These are phyloP conservation scores for Fraxinus quadrangulata DNA, from an alignment of 257 asterid species.

Conservation along the genomic window DNA sequence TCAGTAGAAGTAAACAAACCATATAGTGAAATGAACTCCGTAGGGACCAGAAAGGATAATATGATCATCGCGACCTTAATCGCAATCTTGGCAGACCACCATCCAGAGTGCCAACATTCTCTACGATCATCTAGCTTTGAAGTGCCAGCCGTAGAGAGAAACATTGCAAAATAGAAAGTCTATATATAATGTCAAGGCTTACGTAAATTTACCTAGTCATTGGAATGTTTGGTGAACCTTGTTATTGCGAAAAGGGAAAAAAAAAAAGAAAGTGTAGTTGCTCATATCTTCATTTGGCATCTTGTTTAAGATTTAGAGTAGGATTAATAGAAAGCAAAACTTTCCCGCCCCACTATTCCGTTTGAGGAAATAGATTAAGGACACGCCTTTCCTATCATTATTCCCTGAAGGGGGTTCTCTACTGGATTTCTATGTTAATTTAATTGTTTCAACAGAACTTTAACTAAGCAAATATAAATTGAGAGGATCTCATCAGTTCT, in stretches of 20 bases:
- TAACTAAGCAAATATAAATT: neutral
- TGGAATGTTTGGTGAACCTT: neutral
- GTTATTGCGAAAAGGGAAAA: too few relatives aligned
- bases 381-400: too few relatives aligned
- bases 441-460: too few relatives aligned
- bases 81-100: slow-evolving; percentile 52
- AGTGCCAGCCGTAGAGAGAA: slow-evolving; percentile 56
- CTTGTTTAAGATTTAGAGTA: too few relatives aligned
- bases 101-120: slow-evolving; percentile 53
- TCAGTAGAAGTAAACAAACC: slow-evolving; percentile 28
- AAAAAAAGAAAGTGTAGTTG: too few relatives aligned
- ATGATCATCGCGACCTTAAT: slow-evolving; percentile 36
- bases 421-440: too few relatives aligned
- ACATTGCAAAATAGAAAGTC: slow-evolving; percentile 52
- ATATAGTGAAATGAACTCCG: slow-evolving; percentile 36
- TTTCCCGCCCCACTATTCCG: too few relatives aligned
- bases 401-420: too few relatives aligned
- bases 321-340: too few relatives aligned
- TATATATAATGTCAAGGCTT: slow-evolving; percentile 36
- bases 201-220: neutral
- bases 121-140: slow-evolving; percentile 43
- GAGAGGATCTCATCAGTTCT: neutral
- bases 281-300: too few relatives aligned
- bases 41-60: slow-evolving; percentile 46
- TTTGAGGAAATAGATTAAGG: too few relatives aligned